phyloP scores from a whole-genome alignment of 2,329 filamentous ascomycete species.

The Plenodomus tracheiphilus region DNA sequence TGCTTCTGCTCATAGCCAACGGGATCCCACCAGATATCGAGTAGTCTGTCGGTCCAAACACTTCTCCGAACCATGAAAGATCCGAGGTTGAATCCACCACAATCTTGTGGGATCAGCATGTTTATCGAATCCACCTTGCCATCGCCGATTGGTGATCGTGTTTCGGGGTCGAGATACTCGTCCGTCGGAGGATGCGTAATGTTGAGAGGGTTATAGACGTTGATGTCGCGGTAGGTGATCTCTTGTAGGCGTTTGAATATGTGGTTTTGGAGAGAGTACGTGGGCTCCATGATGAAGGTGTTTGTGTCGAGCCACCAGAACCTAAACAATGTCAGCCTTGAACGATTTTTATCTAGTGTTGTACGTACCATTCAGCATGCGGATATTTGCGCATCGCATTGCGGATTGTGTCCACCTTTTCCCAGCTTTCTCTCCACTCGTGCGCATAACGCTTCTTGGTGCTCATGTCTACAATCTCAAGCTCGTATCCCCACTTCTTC shows the following conservation, averaged over 20 bases:
- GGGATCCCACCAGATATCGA: constrained; percentile 98
- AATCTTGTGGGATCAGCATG: constrained; percentile 89
- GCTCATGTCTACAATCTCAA: constrained; percentile 98
- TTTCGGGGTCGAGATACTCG: constrained; percentile 74
- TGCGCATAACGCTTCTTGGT: constrained; percentile 98
- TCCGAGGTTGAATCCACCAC: constrained; percentile 92
- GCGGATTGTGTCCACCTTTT: constrained; percentile 94
- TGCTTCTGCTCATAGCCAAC: constrained; percentile 97
- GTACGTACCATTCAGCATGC: constrained; percentile 87
- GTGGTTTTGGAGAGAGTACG: constrained; percentile 84
- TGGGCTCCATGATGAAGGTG: constrained; percentile 97
- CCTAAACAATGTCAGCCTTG: constrained; percentile 59
- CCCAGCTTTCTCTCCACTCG: constrained; percentile 99
- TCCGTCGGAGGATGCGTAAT: constrained; percentile 80
- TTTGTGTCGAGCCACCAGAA: constrained; percentile 99
- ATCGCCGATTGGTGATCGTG: constrained; percentile 75
- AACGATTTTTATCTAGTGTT: background rate
- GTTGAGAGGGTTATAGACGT: constrained; percentile 92
- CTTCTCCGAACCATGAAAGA: constrained; percentile 90
- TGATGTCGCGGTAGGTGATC: constrained; percentile 91
- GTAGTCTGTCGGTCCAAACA: constrained; percentile 84
- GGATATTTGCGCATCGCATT: constrained; percentile 91
- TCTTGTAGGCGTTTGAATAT: constrained; percentile 79
- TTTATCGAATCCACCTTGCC: constrained; percentile 78
- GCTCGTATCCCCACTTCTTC: constrained; percentile 85